A percentile compares a stretch with the other conserved stretches of the same genome.
Conservation (phyloP, 768 basidiomycete species). For the Lyophyllum decastes region DNA sequence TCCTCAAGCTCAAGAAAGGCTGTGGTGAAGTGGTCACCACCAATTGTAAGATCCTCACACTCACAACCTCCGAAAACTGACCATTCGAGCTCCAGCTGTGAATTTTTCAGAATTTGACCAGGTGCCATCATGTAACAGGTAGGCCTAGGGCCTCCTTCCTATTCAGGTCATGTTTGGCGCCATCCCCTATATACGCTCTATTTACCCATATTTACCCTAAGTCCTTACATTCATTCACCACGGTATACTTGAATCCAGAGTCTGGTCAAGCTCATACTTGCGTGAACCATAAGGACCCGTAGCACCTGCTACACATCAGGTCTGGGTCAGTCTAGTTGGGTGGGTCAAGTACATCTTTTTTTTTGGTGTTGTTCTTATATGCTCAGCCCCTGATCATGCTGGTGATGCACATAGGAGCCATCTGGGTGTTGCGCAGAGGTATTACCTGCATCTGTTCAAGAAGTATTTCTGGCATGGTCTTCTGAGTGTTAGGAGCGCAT, state of each 20-base stretch:
- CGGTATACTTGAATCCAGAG: too few relatives aligned
- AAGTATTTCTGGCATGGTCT: conserved; percentile 70
- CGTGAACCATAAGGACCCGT: too few relatives aligned
- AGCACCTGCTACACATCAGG: too few relatives aligned
- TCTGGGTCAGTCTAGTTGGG: conserved; percentile 75
- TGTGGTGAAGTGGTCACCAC: conserved; percentile 56
- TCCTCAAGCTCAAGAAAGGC: conserved; percentile 57
- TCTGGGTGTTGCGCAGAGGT: conserved; percentile 76
- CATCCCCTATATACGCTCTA: too few relatives aligned
- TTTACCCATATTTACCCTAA: too few relatives aligned
- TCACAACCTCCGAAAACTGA: not conserved
- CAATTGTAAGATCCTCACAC: conserved; percentile 53
- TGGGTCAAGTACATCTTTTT: conserved; percentile 71
- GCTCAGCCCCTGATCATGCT: not conserved
- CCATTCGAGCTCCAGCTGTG: conserved; percentile 49
- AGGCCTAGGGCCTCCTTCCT: too few relatives aligned
- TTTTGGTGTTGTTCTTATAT: not conserved
- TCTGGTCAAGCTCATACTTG: too few relatives aligned
- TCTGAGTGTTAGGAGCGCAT: conserved; percentile 48
- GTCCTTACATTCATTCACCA: too few relatives aligned
- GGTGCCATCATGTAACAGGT: conserved; percentile 68
- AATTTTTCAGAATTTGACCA: conserved; percentile 77
- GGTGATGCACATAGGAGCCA: conserved; percentile 58
- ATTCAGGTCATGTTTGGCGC: too few relatives aligned
- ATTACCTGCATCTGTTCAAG: conserved; percentile 74